A percentile compares a stretch with the other conserved stretches of the same genome.
Evolutionary conservation across 2,329 filamentous ascomycete species (phyloP).

Genomic region (Eutypella sp.): DNA sequence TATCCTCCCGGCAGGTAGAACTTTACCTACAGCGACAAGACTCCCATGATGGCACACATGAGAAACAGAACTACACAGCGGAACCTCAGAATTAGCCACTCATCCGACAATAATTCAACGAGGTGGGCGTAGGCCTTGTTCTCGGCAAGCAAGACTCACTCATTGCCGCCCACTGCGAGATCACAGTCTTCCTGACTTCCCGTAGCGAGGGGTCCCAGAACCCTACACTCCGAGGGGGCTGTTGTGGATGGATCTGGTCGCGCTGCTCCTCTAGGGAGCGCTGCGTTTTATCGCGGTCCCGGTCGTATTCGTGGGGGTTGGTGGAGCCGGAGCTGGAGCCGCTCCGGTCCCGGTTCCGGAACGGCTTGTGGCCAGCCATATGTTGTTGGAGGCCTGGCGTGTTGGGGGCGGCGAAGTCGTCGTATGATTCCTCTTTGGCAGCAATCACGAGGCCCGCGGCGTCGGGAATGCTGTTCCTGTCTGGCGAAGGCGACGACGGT

Average conservation of each 20-base stretch:
- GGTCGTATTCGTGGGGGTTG: conserved; percentile 8
- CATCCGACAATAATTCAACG: background rate
- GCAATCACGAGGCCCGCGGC: background rate
- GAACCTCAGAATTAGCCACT: background rate
- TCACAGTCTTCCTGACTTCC: conserved; percentile 15
- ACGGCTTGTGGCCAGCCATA: background rate
- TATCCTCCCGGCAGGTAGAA: too few species aligned
- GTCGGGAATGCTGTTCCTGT: background rate
- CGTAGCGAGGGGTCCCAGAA: conserved; percentile 20
- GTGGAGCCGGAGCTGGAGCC: background rate
- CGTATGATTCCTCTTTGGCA: background rate
- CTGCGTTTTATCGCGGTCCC: conserved; percentile 4
- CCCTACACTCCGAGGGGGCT: conserved; percentile 16
- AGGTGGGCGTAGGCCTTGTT: background rate
- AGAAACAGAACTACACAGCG: conserved; percentile 43
- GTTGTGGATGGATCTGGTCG: conserved; percentile 4
- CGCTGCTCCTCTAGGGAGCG: conserved; percentile 3
- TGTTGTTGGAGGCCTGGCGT: background rate
- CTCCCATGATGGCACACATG: conserved; percentile 48
- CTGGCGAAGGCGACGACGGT: background rate
- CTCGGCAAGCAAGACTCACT: conserved; percentile 12
- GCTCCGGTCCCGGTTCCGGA: background rate
- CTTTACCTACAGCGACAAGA: conserved; percentile 58
- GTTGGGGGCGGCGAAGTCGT: background rate
- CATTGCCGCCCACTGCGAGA: conserved; percentile 14